Conservation (phyloP, 768 basidiomycete species). For the Russula dissimulans region DNA sequence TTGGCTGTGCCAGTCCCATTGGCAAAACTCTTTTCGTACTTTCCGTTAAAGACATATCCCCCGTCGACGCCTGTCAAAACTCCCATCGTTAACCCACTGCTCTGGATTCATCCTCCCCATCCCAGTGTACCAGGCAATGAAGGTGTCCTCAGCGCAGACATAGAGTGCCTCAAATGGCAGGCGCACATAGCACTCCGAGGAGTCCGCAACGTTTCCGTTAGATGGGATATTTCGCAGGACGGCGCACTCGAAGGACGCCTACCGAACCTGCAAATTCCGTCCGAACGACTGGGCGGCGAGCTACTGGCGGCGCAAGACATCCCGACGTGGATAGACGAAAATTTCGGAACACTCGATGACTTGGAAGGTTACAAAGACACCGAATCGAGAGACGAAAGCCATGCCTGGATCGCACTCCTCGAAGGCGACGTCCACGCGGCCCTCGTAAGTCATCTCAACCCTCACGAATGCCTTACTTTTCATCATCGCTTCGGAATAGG, state of each 20-base stretch:
- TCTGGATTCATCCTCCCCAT: constrained; percentile 57
- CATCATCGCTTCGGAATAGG: constrained; percentile 27
- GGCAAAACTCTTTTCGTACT: constrained; percentile 18
- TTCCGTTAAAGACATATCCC: constrained; percentile 23
- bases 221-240: constrained; percentile 60
- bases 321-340: constrained; percentile 63
- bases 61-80: neutral
- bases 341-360: constrained; percentile 32
- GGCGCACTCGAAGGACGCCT: constrained; percentile 62
- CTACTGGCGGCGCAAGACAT: constrained; percentile 61
- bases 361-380: constrained; percentile 63
- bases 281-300: constrained; percentile 31
- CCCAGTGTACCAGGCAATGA: constrained; percentile 6
- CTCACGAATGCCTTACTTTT: neutral
- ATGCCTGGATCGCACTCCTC: constrained; percentile 74
- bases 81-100: constrained; percentile 33
- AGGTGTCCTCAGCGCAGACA: constrained; percentile 54
- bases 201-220: constrained; percentile 40
- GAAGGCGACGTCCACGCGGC: constrained; percentile 73
- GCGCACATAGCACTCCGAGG: constrained; percentile 69
- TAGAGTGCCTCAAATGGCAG: constrained; percentile 88
- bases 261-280: constrained; percentile 60
- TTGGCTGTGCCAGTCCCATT: constrained; percentile 8
- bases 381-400: constrained; percentile 57
- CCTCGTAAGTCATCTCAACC: constrained; percentile 35